Conservation (phyloP, 192 early-diverging fungal genomes). For the Backusella parvicylindrica region DNA sequence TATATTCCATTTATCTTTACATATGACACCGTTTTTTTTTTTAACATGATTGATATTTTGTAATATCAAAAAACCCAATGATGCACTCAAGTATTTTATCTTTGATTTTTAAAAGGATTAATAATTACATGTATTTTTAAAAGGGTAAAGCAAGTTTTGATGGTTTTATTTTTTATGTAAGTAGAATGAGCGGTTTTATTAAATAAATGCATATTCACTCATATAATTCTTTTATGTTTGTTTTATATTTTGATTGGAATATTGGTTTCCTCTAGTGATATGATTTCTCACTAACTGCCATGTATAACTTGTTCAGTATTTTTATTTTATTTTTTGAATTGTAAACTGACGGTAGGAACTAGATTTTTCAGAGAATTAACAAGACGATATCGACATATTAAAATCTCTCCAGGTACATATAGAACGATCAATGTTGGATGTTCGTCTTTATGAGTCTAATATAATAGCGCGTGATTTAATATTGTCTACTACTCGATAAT, state of each 20-base stretch:
- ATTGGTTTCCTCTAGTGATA: neutral
- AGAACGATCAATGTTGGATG: neutral
- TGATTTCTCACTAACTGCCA: neutral
- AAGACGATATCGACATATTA: neutral
- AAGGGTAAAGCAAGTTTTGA: too few species aligned
- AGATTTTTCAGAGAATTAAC: neutral
- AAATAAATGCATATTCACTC: neutral
- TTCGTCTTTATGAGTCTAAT: neutral
- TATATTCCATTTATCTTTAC: neutral
- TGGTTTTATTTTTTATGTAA: too few species aligned
- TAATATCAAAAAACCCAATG: too few species aligned
- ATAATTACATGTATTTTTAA: too few species aligned
- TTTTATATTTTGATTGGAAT: neutral
- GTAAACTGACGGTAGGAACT: neutral
- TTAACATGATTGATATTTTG: too few species aligned
- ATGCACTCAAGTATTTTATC: too few species aligned
- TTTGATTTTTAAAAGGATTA: too few species aligned
- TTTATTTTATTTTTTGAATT: neutral
- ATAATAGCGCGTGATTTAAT: neutral
- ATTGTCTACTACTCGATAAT: neutral
- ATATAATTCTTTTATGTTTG: neutral
- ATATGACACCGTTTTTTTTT: too few species aligned
- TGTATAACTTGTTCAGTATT: neutral
- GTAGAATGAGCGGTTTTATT: too few species aligned
- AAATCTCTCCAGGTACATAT: neutral